These are phyloP conservation scores for Epicoccum sorghinum DNA, from an alignment of 2,329 filamentous ascomycete genomes.

Conservation along the genomic window DNA sequence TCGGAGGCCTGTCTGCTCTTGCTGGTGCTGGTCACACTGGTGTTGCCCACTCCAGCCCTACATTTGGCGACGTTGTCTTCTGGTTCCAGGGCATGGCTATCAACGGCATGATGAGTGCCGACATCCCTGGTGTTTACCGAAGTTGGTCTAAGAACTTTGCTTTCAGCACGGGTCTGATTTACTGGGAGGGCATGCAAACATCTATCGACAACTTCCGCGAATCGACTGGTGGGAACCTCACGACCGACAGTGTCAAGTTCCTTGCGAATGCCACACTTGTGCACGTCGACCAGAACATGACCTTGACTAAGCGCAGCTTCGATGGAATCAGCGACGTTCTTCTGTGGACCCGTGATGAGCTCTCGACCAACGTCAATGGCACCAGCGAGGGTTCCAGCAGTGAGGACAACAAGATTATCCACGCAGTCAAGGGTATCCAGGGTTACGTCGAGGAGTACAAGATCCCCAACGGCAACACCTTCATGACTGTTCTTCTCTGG, in stretches of 20 bases:
- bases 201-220: conserved; percentile 84
- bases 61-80: conserved; percentile 81
- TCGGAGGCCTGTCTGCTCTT: conserved; percentile 74
- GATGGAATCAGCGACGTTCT: conserved; percentile 49
- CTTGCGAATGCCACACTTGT: conserved; percentile 78
- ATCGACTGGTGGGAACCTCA: conserved; percentile 85
- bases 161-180: conserved; percentile 84
- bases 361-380: conserved; percentile 41
- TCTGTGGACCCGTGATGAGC: conserved; percentile 61
- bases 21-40: conserved; percentile 59
- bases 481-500: conserved; percentile 91
- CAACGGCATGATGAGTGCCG: conserved; percentile 94
- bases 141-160: conserved; percentile 93
- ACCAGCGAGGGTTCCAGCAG: conserved; percentile 44
- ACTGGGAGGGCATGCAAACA: conserved; percentile 79
- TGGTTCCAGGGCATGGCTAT: conserved; percentile 95
- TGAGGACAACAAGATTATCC: conserved; percentile 53
- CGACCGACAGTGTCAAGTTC: conserved; percentile 74
- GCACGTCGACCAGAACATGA: conserved; percentile 66
- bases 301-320: conserved; percentile 59
- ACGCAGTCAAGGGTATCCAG: conserved; percentile 75
- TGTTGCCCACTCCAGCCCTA: conserved; percentile 73
- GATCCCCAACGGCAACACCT: conserved; percentile 88
- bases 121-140: conserved; percentile 84
- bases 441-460: conserved; percentile 82